Evolutionary conservation across 129 eudicot genomes (phyloP).

Genomic region (Kitagawia praeruptora): DNA sequence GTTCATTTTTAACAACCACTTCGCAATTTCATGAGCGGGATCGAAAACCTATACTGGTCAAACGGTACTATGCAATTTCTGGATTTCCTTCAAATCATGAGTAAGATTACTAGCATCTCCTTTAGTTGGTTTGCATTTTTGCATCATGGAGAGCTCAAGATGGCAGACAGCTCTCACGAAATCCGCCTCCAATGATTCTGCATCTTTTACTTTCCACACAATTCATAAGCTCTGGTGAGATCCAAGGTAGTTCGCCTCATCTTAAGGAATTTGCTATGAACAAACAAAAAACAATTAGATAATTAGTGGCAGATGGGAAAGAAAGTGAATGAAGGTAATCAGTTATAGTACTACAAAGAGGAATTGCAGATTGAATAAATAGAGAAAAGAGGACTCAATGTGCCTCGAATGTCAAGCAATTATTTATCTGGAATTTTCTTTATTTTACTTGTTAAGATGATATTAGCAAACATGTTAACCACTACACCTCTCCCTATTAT

Average conservation of each 20-base stretch:
- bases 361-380: background rate
- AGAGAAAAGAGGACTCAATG: too few species aligned
- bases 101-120: too few species aligned
- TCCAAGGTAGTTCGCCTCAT: slow-evolving; percentile 49
- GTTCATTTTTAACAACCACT: too few species aligned
- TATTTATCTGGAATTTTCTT: background rate
- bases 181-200: slow-evolving; percentile 74
- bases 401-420: background rate
- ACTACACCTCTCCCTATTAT: background rate
- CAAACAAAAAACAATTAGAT: too few species aligned
- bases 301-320: too few species aligned
- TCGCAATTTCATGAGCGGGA: too few species aligned
- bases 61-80: too few species aligned
- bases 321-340: background rate
- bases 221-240: slow-evolving; percentile 55
- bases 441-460: background rate
- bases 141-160: slow-evolving; percentile 87
- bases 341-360: background rate
- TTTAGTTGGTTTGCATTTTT: slow-evolving; percentile 58
- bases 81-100: too few species aligned
- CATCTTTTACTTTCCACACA: slow-evolving; percentile 95
- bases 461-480: background rate
- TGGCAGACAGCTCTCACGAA: slow-evolving; percentile 90
- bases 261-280: slow-evolving; percentile 45
- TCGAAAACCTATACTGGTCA: too few species aligned